Evolutionary conservation across 2,329 filamentous ascomycete species (phyloP).

Genomic region (Exophiala sp.): DNA sequence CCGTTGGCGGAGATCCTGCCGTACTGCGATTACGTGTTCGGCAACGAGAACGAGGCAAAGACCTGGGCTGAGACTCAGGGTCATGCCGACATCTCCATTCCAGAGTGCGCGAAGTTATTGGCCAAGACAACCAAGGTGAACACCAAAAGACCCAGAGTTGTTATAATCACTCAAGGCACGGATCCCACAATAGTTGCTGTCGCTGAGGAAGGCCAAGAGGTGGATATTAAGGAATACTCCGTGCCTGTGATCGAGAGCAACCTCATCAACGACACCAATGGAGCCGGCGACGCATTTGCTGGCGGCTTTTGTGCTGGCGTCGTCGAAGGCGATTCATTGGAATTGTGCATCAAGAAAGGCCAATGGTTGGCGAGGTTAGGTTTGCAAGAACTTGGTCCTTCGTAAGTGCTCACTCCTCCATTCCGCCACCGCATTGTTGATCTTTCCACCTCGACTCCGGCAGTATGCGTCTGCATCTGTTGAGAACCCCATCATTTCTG

Average conservation of each 20-base stretch:
- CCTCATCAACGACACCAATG: slow-evolving; percentile 92
- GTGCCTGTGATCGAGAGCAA: slow-evolving; percentile 74
- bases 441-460: background rate
- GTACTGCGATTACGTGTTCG: slow-evolving; percentile 96
- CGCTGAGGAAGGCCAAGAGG: slow-evolving; percentile 62
- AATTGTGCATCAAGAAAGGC: slow-evolving; percentile 80
- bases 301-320: slow-evolving; percentile 90
- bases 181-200: slow-evolving; percentile 80
- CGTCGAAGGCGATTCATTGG: slow-evolving; percentile 76
- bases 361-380: slow-evolving; percentile 94
- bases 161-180: slow-evolving; percentile 93
- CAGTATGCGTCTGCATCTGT: too few species aligned
- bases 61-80: slow-evolving; percentile 80
- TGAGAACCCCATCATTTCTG: background rate
- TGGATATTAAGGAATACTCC: slow-evolving; percentile 69
- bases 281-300: slow-evolving; percentile 94
- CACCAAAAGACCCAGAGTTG: slow-evolving; percentile 73
- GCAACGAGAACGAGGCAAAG: slow-evolving; percentile 92
- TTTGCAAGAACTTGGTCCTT: slow-evolving; percentile 88
- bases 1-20: slow-evolving; percentile 79
- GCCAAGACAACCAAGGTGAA: slow-evolving; percentile 79
- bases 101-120: slow-evolving; percentile 76
- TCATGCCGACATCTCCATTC: slow-evolving; percentile 57
- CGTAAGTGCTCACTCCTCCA: slow-evolving; percentile 60
- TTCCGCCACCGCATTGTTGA: background rate